Evolutionary conservation across 2,329 filamentous ascomycete species (phyloP).

Genomic region (Drechslerella stenobrocha): DNA sequence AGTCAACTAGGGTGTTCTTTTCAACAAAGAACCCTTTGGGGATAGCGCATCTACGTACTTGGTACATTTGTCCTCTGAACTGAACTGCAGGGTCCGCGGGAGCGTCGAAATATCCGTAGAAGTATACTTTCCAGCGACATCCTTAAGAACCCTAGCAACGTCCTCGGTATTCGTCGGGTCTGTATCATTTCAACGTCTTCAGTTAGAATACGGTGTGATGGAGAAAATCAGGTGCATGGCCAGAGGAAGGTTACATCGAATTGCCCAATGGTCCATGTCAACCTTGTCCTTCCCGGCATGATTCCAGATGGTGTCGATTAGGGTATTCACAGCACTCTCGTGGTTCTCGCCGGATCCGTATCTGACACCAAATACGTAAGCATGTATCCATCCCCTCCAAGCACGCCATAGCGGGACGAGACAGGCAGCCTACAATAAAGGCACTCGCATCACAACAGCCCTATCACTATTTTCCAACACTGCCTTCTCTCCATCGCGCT

Average conservation of each 20-base stretch:
- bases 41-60: conserved; percentile 59
- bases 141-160: conserved; percentile 68
- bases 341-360: conserved; percentile 72
- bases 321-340: conserved; percentile 80
- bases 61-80: conserved; percentile 80
- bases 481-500: conserved; percentile 70
- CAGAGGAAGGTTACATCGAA: conserved; percentile 67
- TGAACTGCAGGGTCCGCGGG: conserved; percentile 78
- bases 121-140: conserved; percentile 52
- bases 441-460: conserved; percentile 71
- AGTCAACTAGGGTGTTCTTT: conserved; percentile 7
- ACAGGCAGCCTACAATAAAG: conserved; percentile 67
- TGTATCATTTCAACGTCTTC: conserved; percentile 9
- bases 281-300: conserved; percentile 70
- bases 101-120: conserved; percentile 61
- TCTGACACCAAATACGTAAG: conserved; percentile 5
- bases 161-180: conserved; percentile 74
- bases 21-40: neutral
- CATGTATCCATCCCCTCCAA: no score
- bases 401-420: no score
- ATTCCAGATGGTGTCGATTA: conserved; percentile 72
- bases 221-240: conserved; percentile 55
- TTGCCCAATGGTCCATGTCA: conserved; percentile 83
- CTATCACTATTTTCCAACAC: conserved; percentile 68
- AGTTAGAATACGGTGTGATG: neutral